These are phyloP conservation scores for Metschnikowia kofuensis DNA, from an alignment of 805 yeast species.

Conservation along the genomic window DNA sequence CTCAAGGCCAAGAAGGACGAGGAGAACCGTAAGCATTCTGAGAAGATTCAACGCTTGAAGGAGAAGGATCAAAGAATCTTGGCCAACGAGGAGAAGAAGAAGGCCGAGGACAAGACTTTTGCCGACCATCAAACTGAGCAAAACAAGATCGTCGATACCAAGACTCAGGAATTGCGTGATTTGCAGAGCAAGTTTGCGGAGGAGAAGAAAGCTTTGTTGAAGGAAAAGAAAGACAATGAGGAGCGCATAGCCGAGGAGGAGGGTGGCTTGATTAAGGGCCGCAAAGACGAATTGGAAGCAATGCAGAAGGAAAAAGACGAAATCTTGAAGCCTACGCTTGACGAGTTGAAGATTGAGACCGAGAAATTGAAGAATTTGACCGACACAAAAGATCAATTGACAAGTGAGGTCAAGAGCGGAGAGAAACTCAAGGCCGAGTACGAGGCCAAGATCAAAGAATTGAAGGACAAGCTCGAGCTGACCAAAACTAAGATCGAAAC, in stretches of 20 bases:
- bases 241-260: constrained; percentile 44
- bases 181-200: constrained; percentile 39
- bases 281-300: constrained; percentile 45
- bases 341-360: constrained; percentile 49
- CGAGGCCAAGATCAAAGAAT: constrained; percentile 42
- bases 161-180: constrained; percentile 28
- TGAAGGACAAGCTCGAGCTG: constrained; percentile 42
- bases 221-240: constrained; percentile 46
- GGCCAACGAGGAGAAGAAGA: constrained; percentile 32
- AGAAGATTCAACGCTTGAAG: constrained; percentile 32
- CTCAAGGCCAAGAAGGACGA: constrained; percentile 22
- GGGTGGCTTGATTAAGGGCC: constrained; percentile 40
- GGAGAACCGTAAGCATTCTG: constrained; percentile 29
- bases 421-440: constrained; percentile 45
- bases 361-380: constrained; percentile 47
- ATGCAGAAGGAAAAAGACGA: constrained; percentile 54
- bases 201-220: constrained; percentile 41
- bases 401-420: constrained; percentile 43
- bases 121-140: constrained; percentile 29
- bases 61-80: constrained; percentile 35
- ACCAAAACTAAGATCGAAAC: constrained; percentile 37
- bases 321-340: constrained; percentile 52
- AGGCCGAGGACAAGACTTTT: constrained; percentile 27
- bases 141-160: constrained; percentile 28
- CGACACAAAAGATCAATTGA: constrained; percentile 45